Evolutionary conservation across 1,284 basidiomycete genomes (phyloP).

Genomic region (Hemileccinum hortonii): DNA sequence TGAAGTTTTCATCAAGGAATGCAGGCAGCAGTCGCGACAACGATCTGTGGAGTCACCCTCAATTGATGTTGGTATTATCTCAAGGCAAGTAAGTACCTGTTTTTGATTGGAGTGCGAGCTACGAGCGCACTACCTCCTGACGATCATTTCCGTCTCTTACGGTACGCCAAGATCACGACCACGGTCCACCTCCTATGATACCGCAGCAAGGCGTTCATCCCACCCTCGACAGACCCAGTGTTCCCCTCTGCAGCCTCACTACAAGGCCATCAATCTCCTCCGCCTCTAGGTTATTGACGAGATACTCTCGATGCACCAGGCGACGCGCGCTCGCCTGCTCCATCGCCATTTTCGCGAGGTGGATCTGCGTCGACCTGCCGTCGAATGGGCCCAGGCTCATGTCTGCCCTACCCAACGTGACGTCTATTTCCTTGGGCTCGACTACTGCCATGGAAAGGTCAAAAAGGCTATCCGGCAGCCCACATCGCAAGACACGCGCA

Average conservation of each 20-base stretch:
- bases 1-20: too few relatives aligned
- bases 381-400: slow-evolving; percentile 5
- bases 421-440: slow-evolving; percentile 43
- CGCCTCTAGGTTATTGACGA: slow-evolving; percentile 52
- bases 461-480: slow-evolving; percentile 37
- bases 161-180: too few relatives aligned
- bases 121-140: not conserved
- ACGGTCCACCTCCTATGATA: not conserved
- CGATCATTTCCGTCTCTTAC: not conserved
- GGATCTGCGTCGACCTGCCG: slow-evolving; percentile 26
- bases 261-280: slow-evolving; percentile 51
- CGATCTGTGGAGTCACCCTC: too few relatives aligned
- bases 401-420: slow-evolving; percentile 13
- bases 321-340: slow-evolving; percentile 54
- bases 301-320: slow-evolving; percentile 52
- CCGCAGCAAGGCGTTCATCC: not conserved
- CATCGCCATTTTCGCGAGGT: slow-evolving; percentile 44
- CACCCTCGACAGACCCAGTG: slow-evolving; percentile 41
- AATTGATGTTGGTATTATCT: too few relatives aligned
- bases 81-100: too few relatives aligned
- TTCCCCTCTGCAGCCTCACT: slow-evolving; percentile 46
- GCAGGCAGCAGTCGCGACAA: too few relatives aligned
- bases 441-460: slow-evolving; percentile 48
- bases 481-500: slow-evolving; percentile 15
- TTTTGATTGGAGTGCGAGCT: too few relatives aligned